Evolutionary conservation across 306 rosid species (phyloP).

Genomic region (Adenanthera pavonina): DNA sequence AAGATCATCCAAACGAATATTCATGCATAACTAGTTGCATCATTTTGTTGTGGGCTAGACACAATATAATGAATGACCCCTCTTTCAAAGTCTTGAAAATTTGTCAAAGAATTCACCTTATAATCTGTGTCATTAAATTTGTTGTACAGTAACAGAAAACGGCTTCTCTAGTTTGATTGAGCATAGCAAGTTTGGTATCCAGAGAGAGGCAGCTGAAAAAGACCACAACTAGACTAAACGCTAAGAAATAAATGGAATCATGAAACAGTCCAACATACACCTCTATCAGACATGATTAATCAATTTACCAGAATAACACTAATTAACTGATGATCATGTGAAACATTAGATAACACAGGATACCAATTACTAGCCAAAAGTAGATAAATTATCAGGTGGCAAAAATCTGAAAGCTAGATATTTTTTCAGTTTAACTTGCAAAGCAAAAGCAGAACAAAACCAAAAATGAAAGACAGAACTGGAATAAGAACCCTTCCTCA

Average conservation of each 20-base stretch:
- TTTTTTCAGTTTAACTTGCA: not conserved
- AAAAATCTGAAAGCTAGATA: not conserved
- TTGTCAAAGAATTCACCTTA: not conserved
- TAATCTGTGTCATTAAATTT: not conserved
- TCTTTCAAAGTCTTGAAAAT: not conserved
- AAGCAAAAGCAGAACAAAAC: too few species aligned
- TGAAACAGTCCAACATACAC: not conserved
- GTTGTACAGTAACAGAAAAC: conserved; percentile 11
- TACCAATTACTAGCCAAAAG: not conserved
- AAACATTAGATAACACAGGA: not conserved
- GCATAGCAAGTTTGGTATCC: not conserved
- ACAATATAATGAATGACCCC: not conserved
- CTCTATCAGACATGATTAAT: not conserved
- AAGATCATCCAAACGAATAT: not conserved
- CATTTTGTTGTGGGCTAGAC: not conserved
- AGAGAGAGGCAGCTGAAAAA: conserved; percentile 13
- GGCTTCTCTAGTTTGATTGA: conserved; percentile 24
- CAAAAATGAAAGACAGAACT: not conserved
- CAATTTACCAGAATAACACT: not conserved
- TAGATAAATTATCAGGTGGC: not conserved
- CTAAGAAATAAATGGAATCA: not conserved
- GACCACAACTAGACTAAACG: conserved; percentile 6
- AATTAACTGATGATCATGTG: not conserved
- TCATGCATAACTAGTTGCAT: not conserved
- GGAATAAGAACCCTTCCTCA: not conserved